Evolutionary conservation across 2,329 filamentous ascomycete genomes (phyloP).

Genomic region (Fusarium sp.): DNA sequence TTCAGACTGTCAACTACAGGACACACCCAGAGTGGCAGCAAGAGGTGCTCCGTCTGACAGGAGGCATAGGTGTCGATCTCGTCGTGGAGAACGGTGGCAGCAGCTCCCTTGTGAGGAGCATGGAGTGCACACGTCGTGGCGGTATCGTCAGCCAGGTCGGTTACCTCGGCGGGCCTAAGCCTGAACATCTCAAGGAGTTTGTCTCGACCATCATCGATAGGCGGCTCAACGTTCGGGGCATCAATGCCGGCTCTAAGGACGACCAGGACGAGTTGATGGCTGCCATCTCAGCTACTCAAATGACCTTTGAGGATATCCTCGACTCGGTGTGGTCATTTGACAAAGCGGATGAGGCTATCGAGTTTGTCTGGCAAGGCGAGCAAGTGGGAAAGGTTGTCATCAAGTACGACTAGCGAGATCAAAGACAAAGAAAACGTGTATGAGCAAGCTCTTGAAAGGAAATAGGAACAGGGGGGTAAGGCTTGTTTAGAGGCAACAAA

Average conservation of each 20-base stretch:
- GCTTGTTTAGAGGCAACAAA: neutral
- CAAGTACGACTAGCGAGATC: slow-evolving; percentile 5
- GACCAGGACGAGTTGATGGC: slow-evolving; percentile 55
- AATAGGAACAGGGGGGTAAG: too few relatives aligned
- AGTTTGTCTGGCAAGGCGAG: slow-evolving; percentile 56
- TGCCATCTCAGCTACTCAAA: slow-evolving; percentile 50
- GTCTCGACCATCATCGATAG: slow-evolving; percentile 53
- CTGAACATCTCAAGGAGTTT: slow-evolving; percentile 48
- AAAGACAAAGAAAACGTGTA: neutral
- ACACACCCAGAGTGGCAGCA: slow-evolving; percentile 60
- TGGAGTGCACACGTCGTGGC: slow-evolving; percentile 55
- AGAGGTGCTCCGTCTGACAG: slow-evolving; percentile 56
- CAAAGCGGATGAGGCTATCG: slow-evolving; percentile 54
- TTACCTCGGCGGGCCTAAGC: slow-evolving; percentile 51
- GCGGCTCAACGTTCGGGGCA: slow-evolving; percentile 51
- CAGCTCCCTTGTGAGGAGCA: slow-evolving; percentile 51
- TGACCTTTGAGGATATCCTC: slow-evolving; percentile 53
- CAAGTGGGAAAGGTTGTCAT: slow-evolving; percentile 57
- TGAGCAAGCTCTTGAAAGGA: neutral
- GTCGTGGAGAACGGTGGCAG: slow-evolving; percentile 59
- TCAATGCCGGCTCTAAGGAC: slow-evolving; percentile 54
- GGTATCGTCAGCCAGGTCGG: slow-evolving; percentile 58
- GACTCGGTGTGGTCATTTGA: slow-evolving; percentile 54
- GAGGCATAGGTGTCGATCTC: slow-evolving; percentile 59
- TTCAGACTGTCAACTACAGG: slow-evolving; percentile 62